Evolutionary conservation across 2,329 filamentous ascomycete species (phyloP).

Genomic region (Pestalotiopsis sp.): DNA sequence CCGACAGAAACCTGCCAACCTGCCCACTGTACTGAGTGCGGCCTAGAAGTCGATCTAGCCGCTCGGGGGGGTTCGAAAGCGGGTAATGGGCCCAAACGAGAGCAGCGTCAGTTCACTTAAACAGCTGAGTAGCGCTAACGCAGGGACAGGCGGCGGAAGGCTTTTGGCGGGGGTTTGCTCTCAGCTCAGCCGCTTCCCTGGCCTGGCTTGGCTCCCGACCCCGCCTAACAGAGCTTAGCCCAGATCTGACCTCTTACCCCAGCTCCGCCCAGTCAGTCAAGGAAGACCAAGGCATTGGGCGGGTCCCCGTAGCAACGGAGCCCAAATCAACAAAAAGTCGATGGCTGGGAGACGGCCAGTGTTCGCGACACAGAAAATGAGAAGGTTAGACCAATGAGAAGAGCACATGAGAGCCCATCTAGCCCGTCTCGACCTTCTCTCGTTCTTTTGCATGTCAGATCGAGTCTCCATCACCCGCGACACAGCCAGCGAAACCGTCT

Average conservation of each 20-base stretch:
- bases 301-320: slow-evolving; percentile 7
- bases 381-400: slow-evolving; percentile 14
- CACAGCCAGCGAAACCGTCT: neutral
- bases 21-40: neutral
- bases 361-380: slow-evolving; percentile 10
- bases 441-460: neutral
- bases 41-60: neutral
- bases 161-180: neutral
- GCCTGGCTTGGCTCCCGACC: neutral
- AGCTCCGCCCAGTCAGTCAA: neutral
- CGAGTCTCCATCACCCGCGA: neutral
- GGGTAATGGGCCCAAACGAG: slow-evolving; percentile 1
- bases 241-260: neutral
- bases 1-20: neutral
- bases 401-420: neutral
- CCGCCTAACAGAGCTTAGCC: neutral
- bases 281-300: neutral
- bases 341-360: slow-evolving; percentile 14
- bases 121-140: neutral
- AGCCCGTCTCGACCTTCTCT: neutral
- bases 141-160: neutral
- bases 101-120: neutral
- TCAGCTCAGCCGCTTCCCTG: neutral
- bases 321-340: slow-evolving; percentile 13
- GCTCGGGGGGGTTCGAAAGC: neutral